Percentiles rank a stretch among this genome's conserved stretches.
phyloP scores from a whole-genome alignment of 2,329 filamentous ascomycete species.

The Calonectria crousiana region DNA sequence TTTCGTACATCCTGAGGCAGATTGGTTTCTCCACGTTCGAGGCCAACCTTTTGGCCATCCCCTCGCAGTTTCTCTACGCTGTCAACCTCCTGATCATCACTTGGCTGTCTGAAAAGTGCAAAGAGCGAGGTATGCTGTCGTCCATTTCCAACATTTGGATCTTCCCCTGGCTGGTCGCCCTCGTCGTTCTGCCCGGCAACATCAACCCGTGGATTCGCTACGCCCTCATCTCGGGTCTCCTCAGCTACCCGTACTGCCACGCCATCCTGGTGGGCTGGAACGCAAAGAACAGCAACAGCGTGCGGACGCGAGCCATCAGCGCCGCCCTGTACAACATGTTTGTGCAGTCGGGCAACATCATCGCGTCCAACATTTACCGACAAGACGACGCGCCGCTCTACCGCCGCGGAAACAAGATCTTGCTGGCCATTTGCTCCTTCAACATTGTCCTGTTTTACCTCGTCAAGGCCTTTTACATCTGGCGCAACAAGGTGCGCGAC shows the following conservation, averaged over 20 bases:
- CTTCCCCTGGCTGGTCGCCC: constrained; percentile 60
- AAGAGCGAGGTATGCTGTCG: constrained; percentile 59
- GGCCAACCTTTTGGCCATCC: constrained; percentile 60
- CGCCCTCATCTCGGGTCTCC: constrained; percentile 52
- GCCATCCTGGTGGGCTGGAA: constrained; percentile 67
- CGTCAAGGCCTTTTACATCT: constrained; percentile 61
- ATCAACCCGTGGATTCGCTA: constrained; percentile 57
- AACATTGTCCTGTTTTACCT: constrained; percentile 61
- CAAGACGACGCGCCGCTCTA: constrained; percentile 69
- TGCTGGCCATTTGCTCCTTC: constrained; percentile 60
- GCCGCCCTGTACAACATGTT: constrained; percentile 72
- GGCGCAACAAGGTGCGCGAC: constrained; percentile 59
- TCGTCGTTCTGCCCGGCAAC: constrained; percentile 53
- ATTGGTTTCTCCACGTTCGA: constrained; percentile 60
- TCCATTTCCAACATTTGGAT: constrained; percentile 63
- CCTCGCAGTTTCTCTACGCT: constrained; percentile 58
- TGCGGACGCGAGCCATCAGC: constrained; percentile 72
- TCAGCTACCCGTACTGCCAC: constrained; percentile 61
- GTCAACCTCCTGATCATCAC: constrained; percentile 61
- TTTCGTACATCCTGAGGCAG: constrained; percentile 58
- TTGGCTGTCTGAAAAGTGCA: constrained; percentile 56
- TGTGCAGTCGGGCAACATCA: constrained; percentile 59
- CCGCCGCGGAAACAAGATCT: constrained; percentile 60
- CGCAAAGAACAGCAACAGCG: constrained; percentile 71
- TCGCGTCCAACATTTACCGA: constrained; percentile 55